Evolutionary conservation across 2,329 filamentous ascomycete species (phyloP), one percentile per base, ranked within the genome.

Genomic region (Cryphonectria nitschkei): DNA sequence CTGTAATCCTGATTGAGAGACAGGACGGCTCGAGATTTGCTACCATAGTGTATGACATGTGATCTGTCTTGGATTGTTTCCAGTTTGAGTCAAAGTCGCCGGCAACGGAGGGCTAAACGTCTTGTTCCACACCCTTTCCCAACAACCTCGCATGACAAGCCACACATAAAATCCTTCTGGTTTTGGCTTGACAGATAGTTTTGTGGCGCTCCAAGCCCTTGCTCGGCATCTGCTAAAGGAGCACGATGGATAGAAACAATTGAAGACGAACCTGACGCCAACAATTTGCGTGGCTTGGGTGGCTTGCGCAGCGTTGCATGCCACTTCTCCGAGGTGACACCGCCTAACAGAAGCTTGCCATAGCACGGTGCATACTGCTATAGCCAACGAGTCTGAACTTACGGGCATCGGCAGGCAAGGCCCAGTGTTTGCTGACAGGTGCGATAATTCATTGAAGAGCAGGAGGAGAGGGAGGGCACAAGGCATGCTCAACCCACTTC

Each of bases 301-400:
- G 70, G 70, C 70, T 70, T 70, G 68, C 70, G 67, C 58, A 46
- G 63, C 22, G 68, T 67, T 67, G 52, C 68, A 67, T 69, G 65
- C 65, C 50, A 32, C 60, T 37, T 14, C 16, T 54, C 67, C 67
- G 43, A 39, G 13, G 22, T 29, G 43, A 19, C 7, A 61, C 58
- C 22, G 22, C 19, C 22, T 61, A 61, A 6, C 16, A 29, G 26
- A 14, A 16, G 19, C 19, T 16, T 22, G 6, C 3, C 3, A 22
- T 46, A 22, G 4, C 6, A 46, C 16, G 16, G 1, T 56, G 52
- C 9, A 56, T 56, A 26, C 8, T 34, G 34, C 34, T 54, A 26
- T 26, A 9, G 13, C 3, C 13, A 16, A 16, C 5, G 5, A 16
- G 14, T 16, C 1, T 43, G 41, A 16, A 13, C 13, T 43, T 14